A percentile compares a stretch with the other conserved stretches of the same genome.
Evolutionary conservation across 192 early-diverging fungal genomes (phyloP).

Genomic region (Mortierella antarctica): DNA sequence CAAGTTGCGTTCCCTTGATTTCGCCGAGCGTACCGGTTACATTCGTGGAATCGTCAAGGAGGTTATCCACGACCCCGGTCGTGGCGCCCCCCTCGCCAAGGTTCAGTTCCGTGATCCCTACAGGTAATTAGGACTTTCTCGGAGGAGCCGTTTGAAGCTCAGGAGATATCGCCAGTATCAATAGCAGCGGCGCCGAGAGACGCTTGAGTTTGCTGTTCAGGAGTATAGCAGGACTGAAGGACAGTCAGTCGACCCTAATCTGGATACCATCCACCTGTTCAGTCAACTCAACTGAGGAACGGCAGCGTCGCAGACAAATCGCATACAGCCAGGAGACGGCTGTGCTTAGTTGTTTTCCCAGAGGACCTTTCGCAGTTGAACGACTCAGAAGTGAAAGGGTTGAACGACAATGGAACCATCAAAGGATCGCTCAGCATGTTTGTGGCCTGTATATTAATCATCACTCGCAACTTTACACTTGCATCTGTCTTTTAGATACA

Average conservation of each 20-base stretch:
- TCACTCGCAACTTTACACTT: neutral
- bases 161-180: neutral
- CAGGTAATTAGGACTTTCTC: conserved; percentile 53
- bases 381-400: too few relatives aligned
- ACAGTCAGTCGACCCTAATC: too few relatives aligned
- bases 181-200: neutral
- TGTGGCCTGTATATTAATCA: neutral
- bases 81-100: conserved; percentile 96
- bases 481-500: conserved; percentile 40
- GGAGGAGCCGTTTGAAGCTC: neutral
- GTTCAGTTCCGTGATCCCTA: conserved; percentile 83
- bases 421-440: neutral
- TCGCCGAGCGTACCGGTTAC: conserved; percentile 97
- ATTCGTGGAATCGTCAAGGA: conserved; percentile 98
- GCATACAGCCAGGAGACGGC: neutral
- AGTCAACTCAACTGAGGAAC: too few relatives aligned
- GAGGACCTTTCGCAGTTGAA: neutral
- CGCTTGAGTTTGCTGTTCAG: neutral
- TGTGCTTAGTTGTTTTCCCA: neutral
- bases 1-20: conserved; percentile 95
- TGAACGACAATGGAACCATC: neutral
- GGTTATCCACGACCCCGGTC: conserved; percentile 98
- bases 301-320: too few relatives aligned
- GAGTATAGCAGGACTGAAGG: neutral
- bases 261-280: too few relatives aligned